Conservation (phyloP, 441 rosid genomes). For the Pelargonium fulgidum region DNA sequence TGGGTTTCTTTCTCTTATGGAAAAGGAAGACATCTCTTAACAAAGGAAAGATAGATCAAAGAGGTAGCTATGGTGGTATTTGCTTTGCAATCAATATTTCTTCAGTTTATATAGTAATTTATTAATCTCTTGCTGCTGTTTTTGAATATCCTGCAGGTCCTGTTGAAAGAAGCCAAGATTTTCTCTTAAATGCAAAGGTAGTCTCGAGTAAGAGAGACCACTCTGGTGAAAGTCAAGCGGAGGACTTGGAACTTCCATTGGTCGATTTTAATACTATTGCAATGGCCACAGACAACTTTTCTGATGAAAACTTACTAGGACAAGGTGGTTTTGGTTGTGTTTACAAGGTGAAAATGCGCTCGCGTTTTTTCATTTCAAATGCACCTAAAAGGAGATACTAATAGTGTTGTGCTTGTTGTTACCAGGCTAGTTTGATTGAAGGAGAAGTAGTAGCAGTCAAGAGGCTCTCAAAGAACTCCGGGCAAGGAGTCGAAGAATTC, state of each 20-base stretch:
- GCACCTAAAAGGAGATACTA: neutral
- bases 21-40: neutral
- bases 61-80: neutral
- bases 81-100: neutral
- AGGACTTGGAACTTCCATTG: constrained; percentile 15
- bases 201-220: neutral
- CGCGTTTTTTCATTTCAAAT: neutral
- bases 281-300: constrained; percentile 35
- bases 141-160: neutral
- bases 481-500: constrained; percentile 56
- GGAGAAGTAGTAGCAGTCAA: constrained; percentile 56
- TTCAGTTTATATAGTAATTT: too few species aligned
- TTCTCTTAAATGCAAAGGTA: neutral
- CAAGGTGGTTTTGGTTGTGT: constrained; percentile 49
- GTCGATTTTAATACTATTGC: constrained; percentile 18
- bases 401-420: neutral
- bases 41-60: constrained; percentile 1
- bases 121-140: neutral
- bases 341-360: constrained; percentile 29
- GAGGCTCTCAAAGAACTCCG: constrained; percentile 39
- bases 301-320: constrained; percentile 38
- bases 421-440: constrained; percentile 39
- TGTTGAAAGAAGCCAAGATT: constrained; percentile 1
- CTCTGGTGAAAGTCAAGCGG: neutral
- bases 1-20: constrained; percentile 1